Percentiles rank a stretch among this genome's conserved stretches.
Conservation (phyloP, 352 stramenopile genomes). For the Phytophthora palmivora region DNA sequence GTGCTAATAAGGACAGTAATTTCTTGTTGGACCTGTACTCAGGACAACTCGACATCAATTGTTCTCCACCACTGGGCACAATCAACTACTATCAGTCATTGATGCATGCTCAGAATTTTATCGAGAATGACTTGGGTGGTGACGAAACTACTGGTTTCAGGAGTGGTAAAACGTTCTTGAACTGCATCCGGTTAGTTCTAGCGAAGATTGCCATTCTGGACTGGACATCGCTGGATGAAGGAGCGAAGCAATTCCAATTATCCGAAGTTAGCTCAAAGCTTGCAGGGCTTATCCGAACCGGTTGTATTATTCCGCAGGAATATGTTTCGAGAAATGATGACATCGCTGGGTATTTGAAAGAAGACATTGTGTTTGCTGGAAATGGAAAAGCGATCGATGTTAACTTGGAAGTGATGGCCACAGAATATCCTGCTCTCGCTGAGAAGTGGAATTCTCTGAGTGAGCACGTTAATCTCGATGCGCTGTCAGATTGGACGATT, state of each 20-base stretch:
- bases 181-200: conserved; percentile 76
- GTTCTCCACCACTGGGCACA: too few species aligned
- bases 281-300: conserved; percentile 53
- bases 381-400: conserved; percentile 39
- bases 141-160: conserved; percentile 46
- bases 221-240: conserved; percentile 82
- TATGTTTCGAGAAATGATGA: conserved; percentile 21
- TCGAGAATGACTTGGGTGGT: too few species aligned
- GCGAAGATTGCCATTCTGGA: conserved; percentile 85
- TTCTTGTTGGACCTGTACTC: too few species aligned
- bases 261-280: conserved; percentile 58
- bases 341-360: conserved; percentile 33
- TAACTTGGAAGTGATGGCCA: conserved; percentile 38
- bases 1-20: too few species aligned
- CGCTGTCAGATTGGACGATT: conserved; percentile 46
- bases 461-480: conserved; percentile 27
- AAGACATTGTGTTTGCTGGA: conserved; percentile 28
- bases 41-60: too few species aligned
- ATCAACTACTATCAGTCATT: too few species aligned
- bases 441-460: conserved; percentile 45
- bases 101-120: too few species aligned
- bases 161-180: conserved; percentile 63
- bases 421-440: conserved; percentile 37
- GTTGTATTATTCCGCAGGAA: conserved; percentile 41
- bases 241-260: conserved; percentile 58